Evolutionary conservation across 176 grass and related monocot species (phyloP), one percentile per base, ranked within the genome.

Genomic region (Aechmea fasciata): DNA sequence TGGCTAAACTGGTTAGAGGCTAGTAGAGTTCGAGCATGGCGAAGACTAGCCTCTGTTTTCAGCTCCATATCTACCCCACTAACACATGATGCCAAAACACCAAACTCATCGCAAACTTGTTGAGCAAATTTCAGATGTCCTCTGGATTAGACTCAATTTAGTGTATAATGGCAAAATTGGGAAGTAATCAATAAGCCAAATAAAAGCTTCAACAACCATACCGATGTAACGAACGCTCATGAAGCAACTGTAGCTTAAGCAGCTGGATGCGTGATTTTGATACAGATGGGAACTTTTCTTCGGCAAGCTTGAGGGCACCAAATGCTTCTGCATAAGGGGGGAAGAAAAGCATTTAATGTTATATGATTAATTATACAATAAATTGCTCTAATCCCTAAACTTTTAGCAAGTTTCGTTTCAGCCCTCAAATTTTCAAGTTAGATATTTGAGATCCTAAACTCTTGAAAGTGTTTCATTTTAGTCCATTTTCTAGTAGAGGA

Each of bases 11-110:
- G 89, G 69, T 99, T 93, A 57, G 89, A 85, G 69, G 89, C 84
- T 79, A 99, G 94, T 57, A 99, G 83, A 11, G 84, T 90, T 63
- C 89, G 89, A 47, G 89, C 86, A 82, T 68, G 75, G 22, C 94
- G 79, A 87, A 99, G 55, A 64, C 80, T 83, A 78, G 87, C 81
- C 81, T 99, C 86, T 50, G 84, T 85, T 81, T 97, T 99, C 13
- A 99, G 84, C 33, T 93, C 89, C 83, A 90, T 87, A 74, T 99
- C 87, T 68, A 90, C 89, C 81, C 94, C 94, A 80, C 64, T 77
- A 62, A 86, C 84, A 79, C 87, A 93, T 79, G 94, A 99, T 48
- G 84, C 83, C 66, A 97, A 64, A 52, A 87, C 86, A 29, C 79
- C 82, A 84, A 92, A 87, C 65, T 92, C 83, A 83, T 97, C 79